Evolutionary conservation across 495 filamentous ascomycete species (phyloP).

Genomic region (Entonaema liquescens): DNA sequence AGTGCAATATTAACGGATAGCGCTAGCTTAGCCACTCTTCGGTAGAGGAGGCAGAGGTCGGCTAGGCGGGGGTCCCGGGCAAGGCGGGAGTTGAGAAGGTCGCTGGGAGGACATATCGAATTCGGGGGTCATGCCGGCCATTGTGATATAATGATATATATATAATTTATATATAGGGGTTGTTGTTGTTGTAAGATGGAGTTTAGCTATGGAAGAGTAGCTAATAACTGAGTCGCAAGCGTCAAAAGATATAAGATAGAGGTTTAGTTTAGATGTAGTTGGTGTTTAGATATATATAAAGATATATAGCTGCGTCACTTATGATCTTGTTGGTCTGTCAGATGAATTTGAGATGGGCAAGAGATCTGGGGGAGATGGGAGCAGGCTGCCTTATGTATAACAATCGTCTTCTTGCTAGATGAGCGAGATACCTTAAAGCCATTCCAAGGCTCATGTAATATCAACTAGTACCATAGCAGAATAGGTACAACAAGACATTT

Average conservation of each 20-base stretch:
- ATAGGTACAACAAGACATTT: constrained; percentile 13
- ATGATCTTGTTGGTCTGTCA: constrained; percentile 26
- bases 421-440: constrained; percentile 26
- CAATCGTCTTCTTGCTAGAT: constrained; percentile 17
- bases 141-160: too few species aligned
- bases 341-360: constrained; percentile 29
- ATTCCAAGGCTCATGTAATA: constrained; percentile 39
- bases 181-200: neutral
- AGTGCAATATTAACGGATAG: constrained; percentile 5
- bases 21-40: constrained; percentile 63
- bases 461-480: constrained; percentile 25
- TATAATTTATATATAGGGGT: constrained; percentile 5
- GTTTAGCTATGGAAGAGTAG: neutral
- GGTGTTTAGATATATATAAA: constrained; percentile 1
- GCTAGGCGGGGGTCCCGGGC: constrained; percentile 84
- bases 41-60: constrained; percentile 84
- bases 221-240: neutral
- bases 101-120: constrained; percentile 59
- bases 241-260: constrained; percentile 7
- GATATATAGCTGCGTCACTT: neutral
- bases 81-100: constrained; percentile 78
- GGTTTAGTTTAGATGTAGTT: constrained; percentile 3
- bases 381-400: constrained; percentile 57
- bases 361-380: constrained; percentile 46
- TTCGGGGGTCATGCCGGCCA: constrained; percentile 61